These are phyloP conservation scores for Cyclotella cryptica DNA, from an alignment of 108 stramenopile genomes.

Conservation along the genomic window DNA sequence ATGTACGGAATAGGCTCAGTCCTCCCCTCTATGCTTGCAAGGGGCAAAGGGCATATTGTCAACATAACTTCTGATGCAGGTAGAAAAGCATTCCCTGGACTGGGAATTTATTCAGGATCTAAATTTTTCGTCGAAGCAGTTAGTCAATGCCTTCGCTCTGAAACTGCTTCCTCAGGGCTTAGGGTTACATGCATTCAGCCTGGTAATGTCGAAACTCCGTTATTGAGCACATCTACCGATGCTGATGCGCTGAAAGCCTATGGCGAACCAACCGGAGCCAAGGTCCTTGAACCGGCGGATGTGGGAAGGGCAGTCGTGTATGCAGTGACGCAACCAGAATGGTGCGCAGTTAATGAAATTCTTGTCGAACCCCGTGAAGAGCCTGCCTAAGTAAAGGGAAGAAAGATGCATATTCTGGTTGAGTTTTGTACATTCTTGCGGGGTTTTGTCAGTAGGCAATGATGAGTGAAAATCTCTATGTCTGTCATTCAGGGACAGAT, in stretches of 20 bases:
- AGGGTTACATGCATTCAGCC: slow-evolving; percentile 64
- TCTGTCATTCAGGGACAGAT: too few relatives aligned
- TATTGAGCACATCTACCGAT: slow-evolving; percentile 59
- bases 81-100: slow-evolving; percentile 63
- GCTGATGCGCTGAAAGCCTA: slow-evolving; percentile 58
- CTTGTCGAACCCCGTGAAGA: slow-evolving; percentile 75
- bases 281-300: slow-evolving; percentile 74
- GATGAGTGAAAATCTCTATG: too few relatives aligned
- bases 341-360: slow-evolving; percentile 83
- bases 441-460: too few relatives aligned
- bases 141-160: slow-evolving; percentile 53
- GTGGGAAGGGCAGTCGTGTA: slow-evolving; percentile 80
- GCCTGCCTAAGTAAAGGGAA: slow-evolving; percentile 26
- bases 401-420: too few relatives aligned
- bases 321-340: slow-evolving; percentile 77
- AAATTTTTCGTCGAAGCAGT: slow-evolving; percentile 81
- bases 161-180: slow-evolving; percentile 63
- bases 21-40: slow-evolving; percentile 61
- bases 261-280: slow-evolving; percentile 64
- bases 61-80: slow-evolving; percentile 84
- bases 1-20: slow-evolving; percentile 73
- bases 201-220: slow-evolving; percentile 66
- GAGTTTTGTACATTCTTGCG: too few relatives aligned
- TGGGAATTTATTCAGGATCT: slow-evolving; percentile 80
- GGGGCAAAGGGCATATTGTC: slow-evolving; percentile 80